Conservation (phyloP, 208 protist genomes). For the Crithidia sp. region DNA sequence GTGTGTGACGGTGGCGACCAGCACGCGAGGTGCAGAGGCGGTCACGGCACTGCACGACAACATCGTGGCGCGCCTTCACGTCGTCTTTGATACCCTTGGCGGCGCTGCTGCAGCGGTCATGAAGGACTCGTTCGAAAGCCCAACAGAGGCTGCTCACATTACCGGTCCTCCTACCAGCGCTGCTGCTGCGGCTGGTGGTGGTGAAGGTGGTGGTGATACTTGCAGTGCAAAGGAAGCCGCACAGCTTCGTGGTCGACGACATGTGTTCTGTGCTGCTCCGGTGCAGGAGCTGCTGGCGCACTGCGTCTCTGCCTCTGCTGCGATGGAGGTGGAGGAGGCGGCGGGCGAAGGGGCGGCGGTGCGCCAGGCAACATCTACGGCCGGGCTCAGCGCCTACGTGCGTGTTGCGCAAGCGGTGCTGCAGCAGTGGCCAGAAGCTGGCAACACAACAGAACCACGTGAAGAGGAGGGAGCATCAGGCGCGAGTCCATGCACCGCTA, state of each 20-base stretch:
- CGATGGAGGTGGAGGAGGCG: slow-evolving; percentile 32
- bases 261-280: not conserved
- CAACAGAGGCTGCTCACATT: not conserved
- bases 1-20: slow-evolving; percentile 58
- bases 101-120: slow-evolving; percentile 18
- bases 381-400: slow-evolving; percentile 36
- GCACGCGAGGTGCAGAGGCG: slow-evolving; percentile 32
- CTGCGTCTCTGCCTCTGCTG: slow-evolving; percentile 30
- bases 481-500: not conserved
- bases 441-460: not conserved
- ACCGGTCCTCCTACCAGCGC: not conserved
- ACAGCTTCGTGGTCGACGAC: not conserved
- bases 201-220: too few relatives aligned
- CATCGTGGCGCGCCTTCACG: slow-evolving; percentile 51
- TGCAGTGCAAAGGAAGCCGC: not conserved
- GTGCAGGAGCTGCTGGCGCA: slow-evolving; percentile 28
- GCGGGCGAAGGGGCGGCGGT: slow-evolving; percentile 21
- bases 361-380: slow-evolving; percentile 20
- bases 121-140: not conserved
- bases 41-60: slow-evolving; percentile 44
- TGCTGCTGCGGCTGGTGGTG: too few relatives aligned
- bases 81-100: slow-evolving; percentile 53
- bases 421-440: not conserved
- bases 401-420: slow-evolving; percentile 25
- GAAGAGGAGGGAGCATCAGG: not conserved